Conservation (phyloP, 2,329 filamentous ascomycete species). For the Aspergillus sp. region DNA sequence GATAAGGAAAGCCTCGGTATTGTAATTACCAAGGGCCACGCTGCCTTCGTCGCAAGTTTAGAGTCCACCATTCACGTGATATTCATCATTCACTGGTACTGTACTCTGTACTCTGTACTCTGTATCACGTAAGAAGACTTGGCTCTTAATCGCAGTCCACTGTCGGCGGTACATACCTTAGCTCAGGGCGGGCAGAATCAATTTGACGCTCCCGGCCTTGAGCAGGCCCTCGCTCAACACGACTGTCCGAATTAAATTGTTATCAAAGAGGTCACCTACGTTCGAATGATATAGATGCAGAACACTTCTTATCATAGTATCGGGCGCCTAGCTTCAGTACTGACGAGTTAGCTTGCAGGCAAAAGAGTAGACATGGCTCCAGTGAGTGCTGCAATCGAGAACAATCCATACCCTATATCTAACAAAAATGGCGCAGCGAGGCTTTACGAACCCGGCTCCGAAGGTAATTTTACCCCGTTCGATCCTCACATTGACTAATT, state of each 20-base stretch:
- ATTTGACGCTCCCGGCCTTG: too few relatives aligned
- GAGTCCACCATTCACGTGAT: too few relatives aligned
- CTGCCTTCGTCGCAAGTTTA: too few relatives aligned
- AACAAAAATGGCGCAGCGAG: constrained; percentile 41
- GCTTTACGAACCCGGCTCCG: constrained; percentile 52
- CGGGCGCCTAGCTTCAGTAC: neutral
- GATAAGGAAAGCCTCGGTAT: too few relatives aligned
- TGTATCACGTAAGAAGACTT: too few relatives aligned
- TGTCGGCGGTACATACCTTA: neutral
- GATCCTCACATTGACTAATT: neutral
- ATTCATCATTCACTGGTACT: neutral
- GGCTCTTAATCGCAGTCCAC: neutral
- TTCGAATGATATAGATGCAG: neutral
- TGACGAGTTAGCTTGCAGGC: too few relatives aligned
- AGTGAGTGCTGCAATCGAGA: constrained; percentile 27
- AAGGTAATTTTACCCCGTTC: constrained; percentile 37
- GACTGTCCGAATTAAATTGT: too few relatives aligned
- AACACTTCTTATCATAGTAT: neutral
- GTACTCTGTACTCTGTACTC: too few relatives aligned
- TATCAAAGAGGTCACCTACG: neutral
- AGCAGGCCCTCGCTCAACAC: neutral
- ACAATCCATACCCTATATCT: neutral
- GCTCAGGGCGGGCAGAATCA: neutral
- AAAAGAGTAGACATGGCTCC: constrained; percentile 35
- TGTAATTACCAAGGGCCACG: too few relatives aligned